Percentiles rank a stretch among this genome's conserved stretches.
phyloP scores from a whole-genome alignment of 2,329 filamentous ascomycete genomes.

The Fusarium sp. region DNA sequence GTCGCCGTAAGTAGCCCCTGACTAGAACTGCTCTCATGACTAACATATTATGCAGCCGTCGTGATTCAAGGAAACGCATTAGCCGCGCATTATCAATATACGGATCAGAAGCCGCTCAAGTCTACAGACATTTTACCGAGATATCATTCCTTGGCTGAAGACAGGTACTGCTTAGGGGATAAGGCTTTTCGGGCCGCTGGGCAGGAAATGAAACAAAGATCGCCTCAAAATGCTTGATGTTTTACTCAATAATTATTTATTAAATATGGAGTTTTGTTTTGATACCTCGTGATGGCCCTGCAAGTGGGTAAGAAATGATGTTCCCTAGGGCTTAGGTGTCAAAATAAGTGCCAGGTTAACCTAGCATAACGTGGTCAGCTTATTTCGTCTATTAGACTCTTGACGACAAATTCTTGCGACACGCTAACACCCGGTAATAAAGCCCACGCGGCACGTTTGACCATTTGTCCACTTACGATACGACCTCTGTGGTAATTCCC shows the following conservation, averaged over 20 bases:
- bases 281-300: background rate
- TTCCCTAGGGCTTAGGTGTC: no score
- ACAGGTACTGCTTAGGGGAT: constrained; percentile 19
- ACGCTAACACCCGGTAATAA: background rate
- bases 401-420: background rate
- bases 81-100: constrained; percentile 35
- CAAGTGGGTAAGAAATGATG: background rate
- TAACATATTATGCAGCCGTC: constrained; percentile 17
- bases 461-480: background rate
- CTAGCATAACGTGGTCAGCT: rapidly evolving
- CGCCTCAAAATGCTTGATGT: background rate
- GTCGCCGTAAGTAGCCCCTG: constrained; percentile 24
- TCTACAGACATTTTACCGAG: constrained; percentile 25
- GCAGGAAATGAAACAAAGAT: constrained; percentile 4
- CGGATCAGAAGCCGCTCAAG: constrained; percentile 8
- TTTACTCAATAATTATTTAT: background rate
- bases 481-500: background rate
- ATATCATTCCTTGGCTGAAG: constrained; percentile 26
- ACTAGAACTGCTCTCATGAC: background rate
- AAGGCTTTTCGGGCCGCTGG: background rate
- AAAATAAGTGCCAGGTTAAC: no score
- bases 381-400: background rate
- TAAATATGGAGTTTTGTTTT: background rate
- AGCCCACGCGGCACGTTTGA: background rate
- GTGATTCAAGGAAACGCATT: constrained; percentile 27